Conservation (phyloP, 1,139 yeast genomes). For the Hansenula sp. region DNA sequence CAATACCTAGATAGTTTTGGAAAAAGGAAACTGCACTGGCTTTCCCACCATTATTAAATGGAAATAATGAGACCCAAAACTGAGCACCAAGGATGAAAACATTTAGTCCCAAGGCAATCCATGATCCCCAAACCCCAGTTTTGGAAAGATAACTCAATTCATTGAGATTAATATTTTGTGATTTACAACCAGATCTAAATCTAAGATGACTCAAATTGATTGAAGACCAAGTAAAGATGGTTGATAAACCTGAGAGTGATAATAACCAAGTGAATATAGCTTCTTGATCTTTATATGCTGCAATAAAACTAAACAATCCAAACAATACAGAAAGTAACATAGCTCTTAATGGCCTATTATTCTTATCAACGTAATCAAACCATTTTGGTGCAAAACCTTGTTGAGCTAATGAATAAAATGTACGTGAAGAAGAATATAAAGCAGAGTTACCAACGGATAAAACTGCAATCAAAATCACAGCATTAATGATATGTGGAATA, state of each 20-base stretch:
- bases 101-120: slow-evolving; percentile 52
- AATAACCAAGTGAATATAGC: slow-evolving; percentile 71
- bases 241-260: slow-evolving; percentile 77
- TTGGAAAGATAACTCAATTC: slow-evolving; percentile 63
- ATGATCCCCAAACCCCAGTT: slow-evolving; percentile 62
- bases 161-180: slow-evolving; percentile 50
- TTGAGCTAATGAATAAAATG: slow-evolving; percentile 76
- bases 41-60: slow-evolving; percentile 46
- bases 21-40: slow-evolving; percentile 40
- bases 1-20: slow-evolving; percentile 46
- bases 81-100: slow-evolving; percentile 60
- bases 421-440: slow-evolving; percentile 75
- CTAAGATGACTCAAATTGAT: slow-evolving; percentile 68
- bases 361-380: slow-evolving; percentile 68
- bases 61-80: slow-evolving; percentile 70
- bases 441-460: slow-evolving; percentile 74
- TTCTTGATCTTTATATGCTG: slow-evolving; percentile 58
- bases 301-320: slow-evolving; percentile 70
- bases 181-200: slow-evolving; percentile 62
- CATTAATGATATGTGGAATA: slow-evolving; percentile 68
- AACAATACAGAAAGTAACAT: slow-evolving; percentile 48
- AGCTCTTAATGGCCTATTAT: slow-evolving; percentile 72
- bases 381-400: slow-evolving; percentile 77
- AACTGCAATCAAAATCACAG: slow-evolving; percentile 65
- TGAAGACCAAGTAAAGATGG: slow-evolving; percentile 81